These are phyloP conservation scores for Bryoerythrophyllum caledonicum DNA, from an alignment of 225 moss, liverwort and hornwort species.

Conservation along the genomic window DNA sequence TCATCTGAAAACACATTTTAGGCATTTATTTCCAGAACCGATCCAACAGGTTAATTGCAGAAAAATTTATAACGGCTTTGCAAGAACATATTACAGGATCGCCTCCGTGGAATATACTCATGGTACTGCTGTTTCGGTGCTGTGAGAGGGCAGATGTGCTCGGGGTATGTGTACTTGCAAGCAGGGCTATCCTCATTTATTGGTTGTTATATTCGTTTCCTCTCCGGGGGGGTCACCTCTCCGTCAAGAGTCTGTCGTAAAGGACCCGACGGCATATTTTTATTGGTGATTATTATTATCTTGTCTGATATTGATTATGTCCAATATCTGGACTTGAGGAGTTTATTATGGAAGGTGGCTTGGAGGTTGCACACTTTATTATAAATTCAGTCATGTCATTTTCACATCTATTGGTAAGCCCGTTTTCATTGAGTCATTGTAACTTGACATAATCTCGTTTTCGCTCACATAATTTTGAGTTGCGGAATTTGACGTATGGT, in stretches of 20 bases:
- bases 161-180: conserved; percentile 50
- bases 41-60: conserved; percentile 7
- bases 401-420: conserved; percentile 67
- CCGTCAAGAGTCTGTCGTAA: conserved; percentile 47
- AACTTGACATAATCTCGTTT: conserved; percentile 55
- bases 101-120: conserved; percentile 40
- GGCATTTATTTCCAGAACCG: conserved; percentile 27
- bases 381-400: conserved; percentile 65
- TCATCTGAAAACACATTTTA: conserved; percentile 26
- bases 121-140: conserved; percentile 42
- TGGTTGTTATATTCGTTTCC: conserved; percentile 56
- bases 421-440: conserved; percentile 56
- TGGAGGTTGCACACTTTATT: conserved; percentile 58
- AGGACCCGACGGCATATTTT: conserved; percentile 51
- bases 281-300: conserved; percentile 59
- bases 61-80: conserved; percentile 36
- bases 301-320: conserved; percentile 61
- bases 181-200: conserved; percentile 53
- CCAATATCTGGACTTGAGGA: conserved; percentile 70
- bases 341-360: conserved; percentile 67
- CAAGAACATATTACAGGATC: conserved; percentile 41
- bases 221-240: conserved; percentile 33
- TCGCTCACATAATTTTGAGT: conserved; percentile 30
- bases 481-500: conserved; percentile 33
- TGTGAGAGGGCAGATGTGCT: conserved; percentile 48